Percentiles rank a stretch among this genome's conserved stretches.
Conservation (phyloP, 805 yeast species). For the Candida takata region DNA sequence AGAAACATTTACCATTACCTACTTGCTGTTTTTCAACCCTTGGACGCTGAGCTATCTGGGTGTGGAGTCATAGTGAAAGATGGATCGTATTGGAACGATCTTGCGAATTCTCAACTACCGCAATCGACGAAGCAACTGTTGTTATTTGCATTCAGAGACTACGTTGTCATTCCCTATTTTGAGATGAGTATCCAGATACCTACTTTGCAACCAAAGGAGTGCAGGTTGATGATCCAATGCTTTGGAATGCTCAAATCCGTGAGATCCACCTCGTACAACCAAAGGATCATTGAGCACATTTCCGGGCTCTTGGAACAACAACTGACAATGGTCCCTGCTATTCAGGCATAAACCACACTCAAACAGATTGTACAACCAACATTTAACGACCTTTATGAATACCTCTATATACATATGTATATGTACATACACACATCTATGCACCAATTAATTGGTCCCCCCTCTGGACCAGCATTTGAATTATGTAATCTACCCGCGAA, state of each 20-base stretch:
- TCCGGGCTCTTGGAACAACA: conserved; percentile 13
- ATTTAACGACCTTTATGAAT: too few species aligned
- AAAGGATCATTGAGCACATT: conserved; percentile 46
- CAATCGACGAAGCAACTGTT: conserved; percentile 34
- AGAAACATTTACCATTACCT: conserved; percentile 49
- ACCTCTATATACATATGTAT: too few species aligned
- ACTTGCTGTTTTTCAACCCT: conserved; percentile 54
- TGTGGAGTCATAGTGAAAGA: conserved; percentile 23
- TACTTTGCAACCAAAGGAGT: conserved; percentile 25
- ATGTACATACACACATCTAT: too few species aligned
- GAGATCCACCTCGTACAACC: conserved; percentile 48
- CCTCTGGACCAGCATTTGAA: too few species aligned
- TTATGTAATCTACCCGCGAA: too few species aligned
- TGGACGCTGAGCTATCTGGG: conserved; percentile 39
- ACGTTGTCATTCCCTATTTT: conserved; percentile 45
- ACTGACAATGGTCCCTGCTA: too few species aligned
- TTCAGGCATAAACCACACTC: too few species aligned
- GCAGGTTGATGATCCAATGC: conserved; percentile 48
- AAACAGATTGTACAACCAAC: too few species aligned
- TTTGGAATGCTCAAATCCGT: conserved; percentile 50
- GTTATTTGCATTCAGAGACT: conserved; percentile 43
- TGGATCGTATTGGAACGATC: conserved; percentile 23
- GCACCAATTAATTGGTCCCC: too few species aligned
- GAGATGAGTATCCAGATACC: conserved; percentile 32
- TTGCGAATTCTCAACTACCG: conserved; percentile 9